Percentiles rank a stretch among this genome's conserved stretches.
These are phyloP conservation scores for Plantago coronopus DNA, from an alignment of 305 asterid species.

Conservation along the genomic window DNA sequence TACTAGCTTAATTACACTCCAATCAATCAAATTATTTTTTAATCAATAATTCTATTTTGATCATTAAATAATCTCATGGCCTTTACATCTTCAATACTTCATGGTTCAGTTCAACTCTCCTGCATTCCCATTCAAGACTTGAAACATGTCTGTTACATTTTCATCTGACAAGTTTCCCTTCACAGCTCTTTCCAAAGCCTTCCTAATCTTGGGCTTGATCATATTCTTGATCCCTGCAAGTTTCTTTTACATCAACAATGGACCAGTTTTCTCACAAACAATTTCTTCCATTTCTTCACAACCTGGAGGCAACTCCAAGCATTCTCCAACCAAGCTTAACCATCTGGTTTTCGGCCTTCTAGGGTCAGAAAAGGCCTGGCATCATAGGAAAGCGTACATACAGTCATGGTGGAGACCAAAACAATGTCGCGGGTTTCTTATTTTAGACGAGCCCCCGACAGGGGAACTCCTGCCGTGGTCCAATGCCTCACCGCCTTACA, in stretches of 20 bases:
- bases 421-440: conserved; percentile 33
- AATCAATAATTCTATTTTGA: not conserved
- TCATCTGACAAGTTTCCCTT: conserved; percentile 14
- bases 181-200: conserved; percentile 21
- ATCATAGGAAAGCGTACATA: conserved; percentile 30
- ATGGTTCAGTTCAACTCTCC: not conserved
- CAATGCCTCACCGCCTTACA: conserved; percentile 41
- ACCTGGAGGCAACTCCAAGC: too few species aligned
- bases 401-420: conserved; percentile 64
- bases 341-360: conserved; percentile 50
- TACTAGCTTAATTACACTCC: not conserved
- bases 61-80: not conserved
- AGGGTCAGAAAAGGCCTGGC: conserved; percentile 47
- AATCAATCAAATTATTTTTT: too few species aligned
- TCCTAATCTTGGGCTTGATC: conserved; percentile 11
- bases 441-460: conserved; percentile 38
- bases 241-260: conserved; percentile 8
- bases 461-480: conserved; percentile 57
- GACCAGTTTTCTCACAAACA: not conserved
- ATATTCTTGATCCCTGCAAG: conserved; percentile 9
- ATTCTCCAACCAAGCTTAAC: conserved; percentile 33
- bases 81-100: not conserved
- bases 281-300: conserved; percentile 1
- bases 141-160: conserved; percentile 10
- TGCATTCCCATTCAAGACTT: not conserved